Conservation (phyloP, 2,329 filamentous ascomycete genomes). For the Penicillium sp. region DNA sequence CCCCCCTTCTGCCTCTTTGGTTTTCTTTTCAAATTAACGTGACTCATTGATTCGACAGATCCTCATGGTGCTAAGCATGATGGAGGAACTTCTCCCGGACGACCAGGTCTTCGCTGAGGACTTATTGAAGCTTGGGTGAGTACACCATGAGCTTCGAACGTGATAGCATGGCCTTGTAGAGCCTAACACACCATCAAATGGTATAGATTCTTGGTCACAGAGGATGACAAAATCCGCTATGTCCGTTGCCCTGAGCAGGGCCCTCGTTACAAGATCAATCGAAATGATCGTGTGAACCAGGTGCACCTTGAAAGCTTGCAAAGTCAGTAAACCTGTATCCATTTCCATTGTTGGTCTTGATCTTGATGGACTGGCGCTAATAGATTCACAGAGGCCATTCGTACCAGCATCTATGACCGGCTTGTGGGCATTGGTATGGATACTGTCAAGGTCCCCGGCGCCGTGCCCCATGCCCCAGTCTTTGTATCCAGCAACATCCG, state of each 20-base stretch:
- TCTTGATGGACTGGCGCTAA: neutral
- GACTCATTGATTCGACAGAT: neutral
- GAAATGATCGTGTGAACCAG: constrained; percentile 74
- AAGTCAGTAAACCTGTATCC: constrained; percentile 45
- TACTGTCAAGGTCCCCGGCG: constrained; percentile 61
- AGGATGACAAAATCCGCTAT: constrained; percentile 70
- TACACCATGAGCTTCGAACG: neutral
- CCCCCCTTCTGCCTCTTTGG: neutral
- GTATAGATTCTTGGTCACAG: constrained; percentile 73
- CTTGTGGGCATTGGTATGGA: constrained; percentile 61
- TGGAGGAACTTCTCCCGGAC: constrained; percentile 60
- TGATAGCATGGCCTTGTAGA: neutral
- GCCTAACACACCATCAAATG: neutral
- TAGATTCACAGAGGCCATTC: constrained; percentile 49
- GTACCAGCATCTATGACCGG: constrained; percentile 60
- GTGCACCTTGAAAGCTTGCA: constrained; percentile 73
- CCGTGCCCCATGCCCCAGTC: constrained; percentile 62
- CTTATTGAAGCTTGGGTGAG: constrained; percentile 71
- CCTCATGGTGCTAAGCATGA: constrained; percentile 67
- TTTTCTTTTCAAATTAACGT: neutral
- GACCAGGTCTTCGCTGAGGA: constrained; percentile 66
- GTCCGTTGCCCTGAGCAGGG: constrained; percentile 65
- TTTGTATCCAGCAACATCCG: constrained; percentile 60
- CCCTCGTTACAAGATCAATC: constrained; percentile 72
- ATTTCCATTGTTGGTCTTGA: neutral